Base-by-base conservation (phyloP, 257 asterid species). In the Nicotiana knightiana region DNA sequence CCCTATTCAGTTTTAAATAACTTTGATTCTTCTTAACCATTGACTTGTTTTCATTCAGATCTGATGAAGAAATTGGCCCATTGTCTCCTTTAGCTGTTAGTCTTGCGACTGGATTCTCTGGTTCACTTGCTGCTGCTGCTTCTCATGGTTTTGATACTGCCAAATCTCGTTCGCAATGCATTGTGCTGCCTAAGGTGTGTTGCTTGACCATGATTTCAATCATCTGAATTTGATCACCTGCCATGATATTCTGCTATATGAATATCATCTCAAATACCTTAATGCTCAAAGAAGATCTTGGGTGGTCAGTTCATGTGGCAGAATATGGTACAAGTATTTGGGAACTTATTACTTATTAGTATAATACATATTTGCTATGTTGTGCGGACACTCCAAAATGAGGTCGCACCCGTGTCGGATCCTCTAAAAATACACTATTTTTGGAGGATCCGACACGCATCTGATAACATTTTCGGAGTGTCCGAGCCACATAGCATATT, bases 91-190 rank as follows among this genome's bases (percentile, higher is more conserved):
- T 91, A 82, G 94, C 97, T 84, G 91, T 93, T 79, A 93, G 92
- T 80, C 92, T 96, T 63, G 92, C 94, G 2, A 98, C 98, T 87
- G 99, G 98, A 77, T 89, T 96, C 87, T 94, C 98, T 73, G 99
- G 98, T 79, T 90, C 96, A 73, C n/a, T 93, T 85, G 99, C 98
- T 91, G 98, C 96, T n/a, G 99, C 96, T 82, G 93, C 89, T 83
- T 96, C 99, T 81, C 98, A 96, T 91, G 79, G 93, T 85, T 96
- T 96, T 85, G 98, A 96, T 88, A 94, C 98, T 32, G 88, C 98
- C 16, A 91, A 89, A 87, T 91, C 87, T 83, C 95, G 99, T 39
- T 86, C 98, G 37, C 97, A 96, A 53, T 96, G 98, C 86, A 85
- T 89, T 54, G 93, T 93, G 76, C 83, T 94, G 73, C 97, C 98